Evolutionary conservation across 2,329 filamentous ascomycete species (phyloP).

Genomic region (Penicillium sp.): DNA sequence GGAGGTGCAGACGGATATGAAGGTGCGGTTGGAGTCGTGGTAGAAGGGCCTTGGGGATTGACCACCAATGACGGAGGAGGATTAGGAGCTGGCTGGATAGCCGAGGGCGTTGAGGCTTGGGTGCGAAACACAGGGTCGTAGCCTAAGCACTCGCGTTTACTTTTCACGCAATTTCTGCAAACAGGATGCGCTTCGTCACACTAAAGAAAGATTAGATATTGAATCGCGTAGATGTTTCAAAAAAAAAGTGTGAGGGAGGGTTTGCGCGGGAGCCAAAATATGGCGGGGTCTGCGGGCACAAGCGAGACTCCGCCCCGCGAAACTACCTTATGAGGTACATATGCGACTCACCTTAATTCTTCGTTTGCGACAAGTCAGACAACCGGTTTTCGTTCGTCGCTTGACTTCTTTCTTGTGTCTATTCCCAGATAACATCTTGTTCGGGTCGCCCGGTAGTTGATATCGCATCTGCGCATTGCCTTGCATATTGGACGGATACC

Average conservation of each 20-base stretch:
- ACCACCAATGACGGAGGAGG: slow-evolving; percentile 45
- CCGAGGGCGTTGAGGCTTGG: slow-evolving; percentile 66
- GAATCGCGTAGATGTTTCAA: slow-evolving; percentile 10
- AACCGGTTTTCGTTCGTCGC: slow-evolving; percentile 73
- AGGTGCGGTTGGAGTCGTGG: slow-evolving; percentile 19
- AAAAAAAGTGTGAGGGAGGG: slow-evolving; percentile 17
- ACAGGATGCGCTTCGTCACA: slow-evolving; percentile 95
- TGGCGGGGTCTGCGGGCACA: slow-evolving; percentile 31
- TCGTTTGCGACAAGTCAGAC: slow-evolving; percentile 65
- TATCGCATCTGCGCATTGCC: slow-evolving; percentile 54
- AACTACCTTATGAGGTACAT: slow-evolving; percentile 3
- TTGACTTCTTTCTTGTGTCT: slow-evolving; percentile 74
- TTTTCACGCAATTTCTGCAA: slow-evolving; percentile 72
- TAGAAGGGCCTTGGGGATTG: slow-evolving; percentile 41
- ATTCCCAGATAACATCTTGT: slow-evolving; percentile 61
- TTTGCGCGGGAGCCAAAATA: slow-evolving; percentile 26
- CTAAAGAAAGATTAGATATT: slow-evolving; percentile 49
- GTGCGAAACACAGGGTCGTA: slow-evolving; percentile 72
- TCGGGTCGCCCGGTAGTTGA: slow-evolving; percentile 52
- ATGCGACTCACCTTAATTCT: slow-evolving; percentile 67
- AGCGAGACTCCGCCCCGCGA: slow-evolving; percentile 28
- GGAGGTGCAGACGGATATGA: slow-evolving; percentile 42
- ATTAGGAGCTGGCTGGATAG: slow-evolving; percentile 63
- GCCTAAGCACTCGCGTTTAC: slow-evolving; percentile 67
- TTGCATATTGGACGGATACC: slow-evolving; percentile 38